Conservation (phyloP, 169 alveolate genomes). For the Cryptosporidium ubiquitum region DNA sequence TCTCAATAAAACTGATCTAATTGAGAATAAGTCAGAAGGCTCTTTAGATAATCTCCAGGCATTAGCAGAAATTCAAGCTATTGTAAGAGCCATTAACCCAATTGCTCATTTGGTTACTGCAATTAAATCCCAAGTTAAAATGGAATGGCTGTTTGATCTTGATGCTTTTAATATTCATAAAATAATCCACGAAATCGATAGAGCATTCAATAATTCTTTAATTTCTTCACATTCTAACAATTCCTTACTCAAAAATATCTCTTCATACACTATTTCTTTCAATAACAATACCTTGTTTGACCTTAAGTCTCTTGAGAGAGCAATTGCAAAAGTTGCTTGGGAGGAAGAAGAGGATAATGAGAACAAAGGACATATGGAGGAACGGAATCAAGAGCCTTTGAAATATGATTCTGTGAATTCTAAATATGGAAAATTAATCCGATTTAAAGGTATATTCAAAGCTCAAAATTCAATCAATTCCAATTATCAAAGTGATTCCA, state of each 20-base stretch:
- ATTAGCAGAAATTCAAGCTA: background rate
- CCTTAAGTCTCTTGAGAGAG: constrained; percentile 20
- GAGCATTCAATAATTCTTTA: constrained; percentile 13
- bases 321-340: constrained; percentile 53
- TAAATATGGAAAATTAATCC: background rate
- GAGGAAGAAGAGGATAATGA: background rate
- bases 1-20: constrained; percentile 81
- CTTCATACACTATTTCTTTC: constrained; percentile 5
- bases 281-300: background rate
- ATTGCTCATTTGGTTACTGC: constrained; percentile 11
- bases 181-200: constrained; percentile 29
- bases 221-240: background rate
- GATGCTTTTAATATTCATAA: constrained; percentile 39
- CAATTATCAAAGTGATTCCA: background rate
- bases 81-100: constrained; percentile 67
- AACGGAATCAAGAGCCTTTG: background rate
- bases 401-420: background rate
- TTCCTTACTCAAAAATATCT: background rate
- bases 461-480: constrained; percentile 65
- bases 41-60: background rate
- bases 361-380: background rate
- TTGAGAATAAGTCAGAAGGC: background rate
- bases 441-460: constrained; percentile 81
- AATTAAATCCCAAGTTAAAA: constrained; percentile 30
- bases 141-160: constrained; percentile 66